A percentile compares a stretch with the other conserved stretches of the same genome.
These are phyloP conservation scores for Scalesia atractyloides DNA, from an alignment of 129 eudicot species.

Conservation along the genomic window DNA sequence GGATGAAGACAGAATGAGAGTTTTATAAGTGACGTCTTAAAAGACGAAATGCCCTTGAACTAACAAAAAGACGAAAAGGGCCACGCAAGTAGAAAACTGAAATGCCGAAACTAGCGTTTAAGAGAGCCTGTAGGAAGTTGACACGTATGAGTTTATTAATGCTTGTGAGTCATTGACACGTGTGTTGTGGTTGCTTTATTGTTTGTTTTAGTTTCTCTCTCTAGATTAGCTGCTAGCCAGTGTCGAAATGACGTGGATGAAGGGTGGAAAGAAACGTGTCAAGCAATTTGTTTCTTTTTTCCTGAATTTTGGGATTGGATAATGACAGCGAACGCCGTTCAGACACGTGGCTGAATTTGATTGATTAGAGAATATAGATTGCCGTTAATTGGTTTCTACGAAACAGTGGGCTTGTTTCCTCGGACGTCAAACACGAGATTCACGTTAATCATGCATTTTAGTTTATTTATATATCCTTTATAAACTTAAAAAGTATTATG, in stretches of 20 bases:
- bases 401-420: conserved; percentile 26
- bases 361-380: neutral
- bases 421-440: no score
- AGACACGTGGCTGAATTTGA: conserved; percentile 28
- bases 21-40: neutral
- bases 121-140: conserved; percentile 3
- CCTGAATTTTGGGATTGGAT: conserved; percentile 19
- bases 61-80: neutral
- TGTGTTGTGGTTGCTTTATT: conserved; percentile 1
- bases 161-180: conserved; percentile 33
- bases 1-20: neutral
- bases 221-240: conserved; percentile 27
- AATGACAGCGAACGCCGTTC: neutral
- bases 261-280: conserved; percentile 24
- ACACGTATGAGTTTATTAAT: conserved; percentile 14
- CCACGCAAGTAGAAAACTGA: conserved; percentile 15
- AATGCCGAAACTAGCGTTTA: conserved; percentile 13
- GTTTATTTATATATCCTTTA: no score
- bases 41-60: conserved; percentile 29
- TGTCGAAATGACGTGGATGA: conserved; percentile 33
- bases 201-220: neutral
- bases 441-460: no score
- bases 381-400: conserved; percentile 19
- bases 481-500: no score
- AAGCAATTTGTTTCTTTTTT: conserved; percentile 4